Base-by-base conservation (phyloP, 148 eudicot species). In the Polygonum maritimum region DNA sequence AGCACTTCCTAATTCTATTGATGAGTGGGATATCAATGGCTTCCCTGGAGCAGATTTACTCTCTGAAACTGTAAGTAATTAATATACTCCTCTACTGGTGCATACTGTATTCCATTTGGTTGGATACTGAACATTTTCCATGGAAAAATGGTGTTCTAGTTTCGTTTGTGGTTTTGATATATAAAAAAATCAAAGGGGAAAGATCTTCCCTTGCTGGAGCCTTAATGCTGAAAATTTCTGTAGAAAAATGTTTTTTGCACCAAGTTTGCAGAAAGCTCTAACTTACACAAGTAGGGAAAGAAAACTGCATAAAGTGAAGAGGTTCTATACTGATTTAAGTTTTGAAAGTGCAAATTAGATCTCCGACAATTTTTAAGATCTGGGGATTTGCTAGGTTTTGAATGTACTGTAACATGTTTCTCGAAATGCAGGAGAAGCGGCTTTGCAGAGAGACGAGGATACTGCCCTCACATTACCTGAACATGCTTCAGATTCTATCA, bases 381-480 rank as follows among this genome's bases (percentile, higher is more conserved):
- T 47, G 49, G 49, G 49, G 6, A 54, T 54, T n/a, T 54, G 58
- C 58, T 54, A n/a, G 57, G 55, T 15, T 3, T 41, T 41, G 45
- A 41, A 15, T 16, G 3, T 49, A 3, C 16, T 11, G 14, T 26
- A 22, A 22, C 4, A 33, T 1, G 45, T 6, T 15, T 5, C 21
- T 67, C 38, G 19, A 36, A 67, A 67, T 67, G 71, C 87, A 96
- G 99, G 99, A 96, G 79, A 92, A 84, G 60, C 82, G 73, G 83
- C 92, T 96, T 48, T 92, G 99, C 78, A 73, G 79, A 48, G 98
- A 92, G 86, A 86, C 92, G 39, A 88, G 81, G 80, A 84, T 96
- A 77, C 84, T 96, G 33, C 99, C 99, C 16, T 78, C 97, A n/a
- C 97, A 92, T 82, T 96, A 96, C 81, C 93, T 92, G 62, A 84